Evolutionary conservation across 768 basidiomycete genomes (phyloP).

Genomic region (Neoboletus subvelutipes): DNA sequence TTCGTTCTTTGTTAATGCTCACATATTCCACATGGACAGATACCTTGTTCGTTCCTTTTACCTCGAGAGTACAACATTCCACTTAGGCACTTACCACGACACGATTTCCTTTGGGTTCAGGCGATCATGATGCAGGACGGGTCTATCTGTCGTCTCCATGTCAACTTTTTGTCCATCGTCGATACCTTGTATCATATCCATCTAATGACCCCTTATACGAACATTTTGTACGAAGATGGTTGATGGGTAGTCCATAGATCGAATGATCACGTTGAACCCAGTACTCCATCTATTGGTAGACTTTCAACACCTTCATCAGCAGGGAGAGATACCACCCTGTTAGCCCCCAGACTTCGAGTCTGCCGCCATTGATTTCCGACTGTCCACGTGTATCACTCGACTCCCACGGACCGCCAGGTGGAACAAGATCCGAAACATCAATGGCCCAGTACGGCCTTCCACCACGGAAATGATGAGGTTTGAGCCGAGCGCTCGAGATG

Average conservation of each 20-base stretch:
- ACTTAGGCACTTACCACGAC: constrained; percentile 18
- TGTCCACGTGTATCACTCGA: constrained; percentile 34
- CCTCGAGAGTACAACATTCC: constrained; percentile 11
- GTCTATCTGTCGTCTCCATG: constrained; percentile 16
- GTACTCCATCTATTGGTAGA: constrained; percentile 38
- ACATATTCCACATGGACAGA: constrained; percentile 19
- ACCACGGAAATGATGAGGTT: constrained; percentile 54
- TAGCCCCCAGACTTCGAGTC: constrained; percentile 77
- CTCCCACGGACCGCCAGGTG: constrained; percentile 30
- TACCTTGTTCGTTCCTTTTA: constrained; percentile 10
- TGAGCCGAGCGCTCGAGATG: constrained; percentile 46
- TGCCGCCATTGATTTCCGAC: constrained; percentile 45
- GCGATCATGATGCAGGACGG: constrained; percentile 11
- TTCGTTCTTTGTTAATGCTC: constrained; percentile 31
- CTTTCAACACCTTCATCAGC: constrained; percentile 55
- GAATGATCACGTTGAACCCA: neutral
- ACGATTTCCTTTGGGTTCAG: constrained; percentile 14
- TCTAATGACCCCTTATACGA: constrained; percentile 10
- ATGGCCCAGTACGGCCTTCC: constrained; percentile 60
- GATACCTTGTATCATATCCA: constrained; percentile 26
- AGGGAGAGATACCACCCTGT: constrained; percentile 79
- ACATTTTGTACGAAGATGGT: neutral
- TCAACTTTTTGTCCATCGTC: constrained; percentile 19
- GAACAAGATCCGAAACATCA: constrained; percentile 59
- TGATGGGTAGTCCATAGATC: neutral